Evolutionary conservation across 768 basidiomycete species (phyloP).

Genomic region (Tricholoma flavovirens): DNA sequence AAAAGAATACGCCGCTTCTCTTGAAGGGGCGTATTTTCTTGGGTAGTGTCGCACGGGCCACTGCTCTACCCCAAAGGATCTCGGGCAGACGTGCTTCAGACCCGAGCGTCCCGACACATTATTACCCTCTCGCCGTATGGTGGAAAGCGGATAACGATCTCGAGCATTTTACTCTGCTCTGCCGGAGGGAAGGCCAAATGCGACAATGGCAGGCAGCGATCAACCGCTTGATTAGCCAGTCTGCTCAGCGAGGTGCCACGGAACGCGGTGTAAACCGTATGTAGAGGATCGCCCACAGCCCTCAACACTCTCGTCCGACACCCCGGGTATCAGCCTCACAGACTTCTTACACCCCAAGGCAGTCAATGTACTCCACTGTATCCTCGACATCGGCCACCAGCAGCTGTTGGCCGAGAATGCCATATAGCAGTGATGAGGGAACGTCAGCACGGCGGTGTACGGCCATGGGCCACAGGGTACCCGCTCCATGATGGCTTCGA

Average conservation of each 20-base stretch:
- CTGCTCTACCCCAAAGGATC: slow-evolving; percentile 50
- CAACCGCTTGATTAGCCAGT: slow-evolving; percentile 78
- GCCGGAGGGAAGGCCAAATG: slow-evolving; percentile 88
- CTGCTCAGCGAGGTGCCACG: slow-evolving; percentile 61
- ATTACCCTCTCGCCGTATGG: slow-evolving; percentile 85
- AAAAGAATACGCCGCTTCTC: slow-evolving; percentile 75
- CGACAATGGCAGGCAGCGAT: slow-evolving; percentile 89
- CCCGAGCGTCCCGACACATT: slow-evolving; percentile 45
- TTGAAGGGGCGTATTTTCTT: slow-evolving; percentile 96
- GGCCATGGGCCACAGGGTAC: slow-evolving; percentile 45
- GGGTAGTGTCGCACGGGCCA: slow-evolving; percentile 87
- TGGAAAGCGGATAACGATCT: slow-evolving; percentile 93
- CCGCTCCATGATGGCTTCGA: slow-evolving; percentile 67
- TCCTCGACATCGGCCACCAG: slow-evolving; percentile 24
- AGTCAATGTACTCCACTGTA: slow-evolving; percentile 28
- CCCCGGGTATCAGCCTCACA: slow-evolving; percentile 25
- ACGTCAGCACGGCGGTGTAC: slow-evolving; percentile 22
- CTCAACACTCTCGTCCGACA: slow-evolving; percentile 29
- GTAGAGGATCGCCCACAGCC: slow-evolving; percentile 46
- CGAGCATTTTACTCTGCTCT: slow-evolving; percentile 92
- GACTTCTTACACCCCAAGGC: slow-evolving; percentile 20
- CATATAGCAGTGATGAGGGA: slow-evolving; percentile 35
- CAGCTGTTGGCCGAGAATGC: slow-evolving; percentile 26
- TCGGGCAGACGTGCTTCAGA: slow-evolving; percentile 45
- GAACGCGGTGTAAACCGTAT: slow-evolving; percentile 44